Base-by-base conservation (phyloP, 2,329 filamentous ascomycete genomes). In the Arthroderma uncinatum region DNA sequence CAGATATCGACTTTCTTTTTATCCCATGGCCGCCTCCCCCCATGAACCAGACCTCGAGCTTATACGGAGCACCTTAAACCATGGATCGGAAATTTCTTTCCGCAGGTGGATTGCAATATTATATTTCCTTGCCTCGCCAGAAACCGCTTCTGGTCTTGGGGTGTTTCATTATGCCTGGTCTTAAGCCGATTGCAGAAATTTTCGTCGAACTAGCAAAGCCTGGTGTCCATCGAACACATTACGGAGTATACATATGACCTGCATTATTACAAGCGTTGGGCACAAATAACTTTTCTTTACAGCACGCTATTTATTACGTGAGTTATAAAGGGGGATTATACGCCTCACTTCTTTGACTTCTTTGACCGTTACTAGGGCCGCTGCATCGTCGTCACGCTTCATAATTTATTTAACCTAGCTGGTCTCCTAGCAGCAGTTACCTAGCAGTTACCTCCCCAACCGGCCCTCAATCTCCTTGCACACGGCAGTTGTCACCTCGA, bases 401-500 rank as follows among this genome's bases (percentile, higher is more conserved):
- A 34, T 12, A 28, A 25, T 48, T 16, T 30, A 28, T 48, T 25
- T 48, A 16, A 42, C 36, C 36, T 12, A 39, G 10, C 36, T 10
- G 36, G n/a, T 2, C 34, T 12, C 10, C 34, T 37, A 2, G 3
- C 10, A 12, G 3, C 34, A 37, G 6, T 42, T 42, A 33, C 23
- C 28, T 50, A 50, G 28, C 23, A 33, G 44, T 50, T 50, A 33
- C 44, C 44, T 50, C 44, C 36, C 39, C 34, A 57, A 30, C 37
- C 50, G 65, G 55, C 70, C 71, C 65, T 77, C 73, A 57, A 81
- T 76, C 67, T 80, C 77, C 33, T 66, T 68, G 58, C 78, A 77
- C 8, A 82, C 76, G 1, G 81, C 82, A 33, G 79, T 75, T 1
- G 82, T 84, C 16, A 85, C 78, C 56, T 78, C 77, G 63, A 78